A percentile compares a stretch with the other conserved stretches of the same genome.
phyloP scores from a whole-genome alignment of 371 early-diverging fungal genomes.

The Zychaea mexicana region DNA sequence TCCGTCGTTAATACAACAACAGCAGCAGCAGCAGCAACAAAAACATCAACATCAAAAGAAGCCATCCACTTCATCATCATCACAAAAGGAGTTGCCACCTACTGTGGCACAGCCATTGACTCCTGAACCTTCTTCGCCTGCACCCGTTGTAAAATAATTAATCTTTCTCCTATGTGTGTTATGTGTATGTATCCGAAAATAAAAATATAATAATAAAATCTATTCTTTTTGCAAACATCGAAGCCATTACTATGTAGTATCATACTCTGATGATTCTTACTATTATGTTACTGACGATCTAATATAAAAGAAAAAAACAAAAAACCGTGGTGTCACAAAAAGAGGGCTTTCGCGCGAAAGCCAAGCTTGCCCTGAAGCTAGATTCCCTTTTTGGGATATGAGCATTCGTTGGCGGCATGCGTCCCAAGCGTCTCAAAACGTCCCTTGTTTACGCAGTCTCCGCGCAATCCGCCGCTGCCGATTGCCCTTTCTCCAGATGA shows the following conservation, averaged over 20 bases:
- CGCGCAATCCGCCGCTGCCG: too few species aligned
- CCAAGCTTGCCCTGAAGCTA: not conserved
- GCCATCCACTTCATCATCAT: not conserved
- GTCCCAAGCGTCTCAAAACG: too few species aligned
- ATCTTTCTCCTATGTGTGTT: too few species aligned
- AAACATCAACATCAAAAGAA: not conserved
- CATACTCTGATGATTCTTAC: too few species aligned
- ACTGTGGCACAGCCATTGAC: not conserved
- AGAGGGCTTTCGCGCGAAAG: not conserved
- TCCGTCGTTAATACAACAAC: not conserved
- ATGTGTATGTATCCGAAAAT: too few species aligned
- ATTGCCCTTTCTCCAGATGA: too few species aligned
- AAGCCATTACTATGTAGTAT: too few species aligned
- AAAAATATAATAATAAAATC: not conserved
- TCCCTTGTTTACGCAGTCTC: too few species aligned
- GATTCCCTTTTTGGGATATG: not conserved
- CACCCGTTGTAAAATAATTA: not conserved
- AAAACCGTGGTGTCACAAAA: not conserved
- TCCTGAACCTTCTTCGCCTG: constrained; percentile 5
- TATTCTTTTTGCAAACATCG: too few species aligned
- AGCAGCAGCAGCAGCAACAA: constrained; percentile 4
- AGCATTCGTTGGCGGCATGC: too few species aligned
- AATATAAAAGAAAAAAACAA: too few species aligned
- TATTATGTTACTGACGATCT: too few species aligned
- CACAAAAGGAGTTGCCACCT: not conserved